Base-by-base conservation (phyloP, 257 asterid genomes). In the Capsicum chinense region DNA sequence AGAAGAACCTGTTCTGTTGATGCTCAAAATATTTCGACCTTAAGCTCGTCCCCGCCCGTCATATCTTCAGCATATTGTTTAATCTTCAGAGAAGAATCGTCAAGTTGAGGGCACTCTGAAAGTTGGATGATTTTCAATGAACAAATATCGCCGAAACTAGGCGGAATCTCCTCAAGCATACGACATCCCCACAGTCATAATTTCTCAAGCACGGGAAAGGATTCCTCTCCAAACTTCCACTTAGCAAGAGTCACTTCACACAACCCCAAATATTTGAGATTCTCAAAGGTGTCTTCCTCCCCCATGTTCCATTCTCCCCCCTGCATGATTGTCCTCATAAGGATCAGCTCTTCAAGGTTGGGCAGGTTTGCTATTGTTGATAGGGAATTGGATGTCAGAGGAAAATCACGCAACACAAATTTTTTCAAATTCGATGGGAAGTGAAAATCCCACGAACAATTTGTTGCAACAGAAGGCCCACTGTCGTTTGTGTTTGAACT, bases 111-210 rank as follows among this genome's bases (percentile, higher is more conserved):
- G 56, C 8, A 26, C 0, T 4, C 0, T 9, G 0, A 0, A 42
- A 67, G 2, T 16, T 16, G 2, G 35, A 69, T 69, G 9, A 16
- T 0, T 42, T 69, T 69, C 0, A 16, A 2, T 16, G 35, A 39
- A 5, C 1, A 0, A 42, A 69, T 16, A 42, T 69, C 56, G 0
- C 56, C 16, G 0, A 69, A 69, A 69, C 56, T 9, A 42, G 56
- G 8, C 0, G 79, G 79, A 69, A 69, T 69, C 56, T 69, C 33
- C 79, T 42, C 35, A 69, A 69, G 56, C 0, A 8, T 0, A 16
- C 0, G 0, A 69, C 35, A 17, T 4, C 4, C 0, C 9, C 0
- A 0, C 79, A 70, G 16, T 17, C 0, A 0, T 69, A 54, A 42
- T 16, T 69, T 63, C 62, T 57, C 48, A 42, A 47, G 11, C 1